A percentile compares a stretch with the other conserved stretches of the same genome.
Conservation (phyloP, 139 green algal genomes). For the Bryopsis sp. region DNA sequence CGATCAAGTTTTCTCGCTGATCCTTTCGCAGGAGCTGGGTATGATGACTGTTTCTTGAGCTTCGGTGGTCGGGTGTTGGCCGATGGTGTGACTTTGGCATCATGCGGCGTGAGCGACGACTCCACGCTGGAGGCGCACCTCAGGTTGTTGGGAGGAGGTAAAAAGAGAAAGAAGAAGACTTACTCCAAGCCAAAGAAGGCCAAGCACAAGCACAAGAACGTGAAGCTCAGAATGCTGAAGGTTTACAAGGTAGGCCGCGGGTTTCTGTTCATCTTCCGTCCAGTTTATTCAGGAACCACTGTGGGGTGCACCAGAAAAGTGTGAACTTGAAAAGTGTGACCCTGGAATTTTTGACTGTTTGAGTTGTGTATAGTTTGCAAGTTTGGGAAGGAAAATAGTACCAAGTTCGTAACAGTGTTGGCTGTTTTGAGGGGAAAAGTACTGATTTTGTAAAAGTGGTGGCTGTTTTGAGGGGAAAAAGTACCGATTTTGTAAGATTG, state of each 20-base stretch:
- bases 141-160: conserved; percentile 88
- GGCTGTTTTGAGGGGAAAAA: too few relatives aligned
- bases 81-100: conserved; percentile 47
- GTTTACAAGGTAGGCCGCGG: conserved; percentile 53
- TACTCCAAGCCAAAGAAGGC: conserved; percentile 99
- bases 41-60: conserved; percentile 57
- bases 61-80: conserved; percentile 76
- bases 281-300: not conserved
- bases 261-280: not conserved
- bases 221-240: conserved; percentile 80
- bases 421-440: too few relatives aligned
- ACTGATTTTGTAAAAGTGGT: too few relatives aligned
- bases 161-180: conserved; percentile 99
- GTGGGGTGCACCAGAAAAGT: not conserved
- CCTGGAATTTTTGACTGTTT: too few relatives aligned
- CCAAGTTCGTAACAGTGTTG: too few relatives aligned
- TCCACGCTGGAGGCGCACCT: conserved; percentile 71
- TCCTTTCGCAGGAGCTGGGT: too few relatives aligned
- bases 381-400: too few relatives aligned
- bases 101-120: conserved; percentile 71
- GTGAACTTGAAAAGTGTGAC: too few relatives aligned
- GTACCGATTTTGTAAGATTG: too few relatives aligned
- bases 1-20: conserved; percentile 5
- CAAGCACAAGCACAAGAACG: conserved; percentile 99
- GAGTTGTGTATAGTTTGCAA: too few relatives aligned